Conservation (phyloP, 768 basidiomycete genomes). For the Megacollybia marginata region DNA sequence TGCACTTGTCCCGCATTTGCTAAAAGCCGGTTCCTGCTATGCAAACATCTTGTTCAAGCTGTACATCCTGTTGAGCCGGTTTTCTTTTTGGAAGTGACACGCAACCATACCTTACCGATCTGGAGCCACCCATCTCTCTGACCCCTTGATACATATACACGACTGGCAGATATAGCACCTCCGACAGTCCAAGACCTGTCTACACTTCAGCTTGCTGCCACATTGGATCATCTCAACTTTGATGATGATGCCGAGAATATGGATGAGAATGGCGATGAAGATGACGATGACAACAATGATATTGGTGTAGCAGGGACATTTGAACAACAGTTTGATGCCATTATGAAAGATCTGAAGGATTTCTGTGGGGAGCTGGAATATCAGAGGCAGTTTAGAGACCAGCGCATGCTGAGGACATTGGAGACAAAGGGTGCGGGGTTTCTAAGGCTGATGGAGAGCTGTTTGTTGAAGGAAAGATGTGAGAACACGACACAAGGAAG, state of each 20-base stretch:
- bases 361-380: not conserved
- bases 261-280: not conserved
- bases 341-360: not conserved
- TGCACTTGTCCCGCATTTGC: conserved; percentile 13
- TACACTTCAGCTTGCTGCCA: not conserved
- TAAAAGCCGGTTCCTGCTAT: conserved; percentile 10
- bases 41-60: conserved; percentile 18
- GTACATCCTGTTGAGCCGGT: conserved; percentile 4
- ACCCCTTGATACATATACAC: conserved; percentile 24
- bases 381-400: not conserved
- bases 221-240: not conserved
- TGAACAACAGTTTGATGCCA: not conserved
- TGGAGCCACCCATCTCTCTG: not conserved
- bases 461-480: not conserved
- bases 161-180: no score
- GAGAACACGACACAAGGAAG: not conserved
- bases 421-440: not conserved
- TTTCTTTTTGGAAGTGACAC: not conserved
- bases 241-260: not conserved
- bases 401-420: not conserved
- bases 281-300: not conserved
- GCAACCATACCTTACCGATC: not conserved
- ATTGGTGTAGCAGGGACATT: not conserved
- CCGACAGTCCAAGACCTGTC: not conserved
- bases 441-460: not conserved